Evolutionary conservation across 495 filamentous ascomycete genomes (phyloP), one percentile per base, ranked within the genome.

Genomic region (Viridothelium virens): DNA sequence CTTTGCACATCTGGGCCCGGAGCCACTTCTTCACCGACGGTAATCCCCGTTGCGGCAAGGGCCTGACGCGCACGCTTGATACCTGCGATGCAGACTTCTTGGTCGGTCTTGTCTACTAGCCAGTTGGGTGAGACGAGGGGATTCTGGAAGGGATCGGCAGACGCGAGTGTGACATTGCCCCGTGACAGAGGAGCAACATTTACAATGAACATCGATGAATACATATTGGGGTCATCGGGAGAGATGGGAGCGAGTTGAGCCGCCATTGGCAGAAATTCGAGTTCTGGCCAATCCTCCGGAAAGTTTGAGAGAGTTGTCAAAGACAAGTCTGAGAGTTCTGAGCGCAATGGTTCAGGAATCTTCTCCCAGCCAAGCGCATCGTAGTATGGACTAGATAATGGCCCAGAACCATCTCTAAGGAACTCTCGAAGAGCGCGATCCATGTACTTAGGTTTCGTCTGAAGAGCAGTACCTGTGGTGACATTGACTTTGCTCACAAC

Each of bases 361-460:
- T 83, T 84, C 66, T 85, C 84, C 62, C 77, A 85, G 0, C 76
- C 80, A 1, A 84, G 61, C 61, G 75, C 80, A 53, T 82, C 83
- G 12, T 68, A 67, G 25, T 80, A 75, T 61, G 76, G 6, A 25
- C 47, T 80, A 3, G 79, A 79, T 56, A 80, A 71, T 10, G 77
- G 72, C 9, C 81, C 84, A 16, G 68, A 69, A 1, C 65, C 66
- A 18, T 72, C 64, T 2, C 61, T 63, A 56, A 73, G 70, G 66
- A 74, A 79, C 16, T 75, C 65, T 33, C 68, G 16, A 38, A 73
- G 62, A 11, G 65, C 64, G n/a, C 38, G 0, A 46, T 66, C 39
- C 34, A 61, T 38, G 48, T 37, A 61, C 7, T 79, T 76, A 16
- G 72, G 67, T n/a, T 81, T 66, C 11, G 77, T 74, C 39, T 83